Conservation (phyloP, 768 basidiomycete genomes). For the Lentinula guzmanii region DNA sequence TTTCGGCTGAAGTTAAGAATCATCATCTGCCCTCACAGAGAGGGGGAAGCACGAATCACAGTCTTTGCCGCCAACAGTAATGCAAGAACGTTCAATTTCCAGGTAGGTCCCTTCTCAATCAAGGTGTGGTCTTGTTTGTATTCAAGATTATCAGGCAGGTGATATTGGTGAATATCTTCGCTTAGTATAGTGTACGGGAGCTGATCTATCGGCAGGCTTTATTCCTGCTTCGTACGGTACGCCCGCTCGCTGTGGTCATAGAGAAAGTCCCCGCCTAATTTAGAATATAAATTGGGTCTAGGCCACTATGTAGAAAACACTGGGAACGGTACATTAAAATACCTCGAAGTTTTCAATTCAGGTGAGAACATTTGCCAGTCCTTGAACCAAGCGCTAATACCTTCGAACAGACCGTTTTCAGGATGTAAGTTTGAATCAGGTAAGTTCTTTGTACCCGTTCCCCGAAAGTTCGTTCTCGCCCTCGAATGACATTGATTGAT, state of each 20-base stretch:
- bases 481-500: neutral
- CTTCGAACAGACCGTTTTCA: constrained; percentile 12
- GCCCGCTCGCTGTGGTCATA: neutral
- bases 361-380: constrained; percentile 11
- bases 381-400: neutral
- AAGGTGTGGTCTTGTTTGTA: neutral
- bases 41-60: constrained; percentile 49
- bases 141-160: constrained; percentile 10
- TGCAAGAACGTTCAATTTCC: constrained; percentile 55
- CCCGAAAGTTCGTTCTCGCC: neutral
- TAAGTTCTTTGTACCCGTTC: constrained; percentile 11
- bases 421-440: constrained; percentile 41
- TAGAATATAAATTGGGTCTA: neutral
- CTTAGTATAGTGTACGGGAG: neutral
- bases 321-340: constrained; percentile 41
- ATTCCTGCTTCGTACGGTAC: constrained; percentile 52
- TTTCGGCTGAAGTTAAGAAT: neutral
- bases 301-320: constrained; percentile 51
- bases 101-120: constrained; percentile 21
- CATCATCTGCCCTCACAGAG: constrained; percentile 22
- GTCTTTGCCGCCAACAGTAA: constrained; percentile 50
- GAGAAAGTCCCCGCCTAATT: neutral
- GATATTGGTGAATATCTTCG: constrained; percentile 14
- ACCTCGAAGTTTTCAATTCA: constrained; percentile 43
- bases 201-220: constrained; percentile 29